These are phyloP conservation scores for Flaveria ramosissima DNA, from an alignment of 129 eudicot species.

Conservation along the genomic window DNA sequence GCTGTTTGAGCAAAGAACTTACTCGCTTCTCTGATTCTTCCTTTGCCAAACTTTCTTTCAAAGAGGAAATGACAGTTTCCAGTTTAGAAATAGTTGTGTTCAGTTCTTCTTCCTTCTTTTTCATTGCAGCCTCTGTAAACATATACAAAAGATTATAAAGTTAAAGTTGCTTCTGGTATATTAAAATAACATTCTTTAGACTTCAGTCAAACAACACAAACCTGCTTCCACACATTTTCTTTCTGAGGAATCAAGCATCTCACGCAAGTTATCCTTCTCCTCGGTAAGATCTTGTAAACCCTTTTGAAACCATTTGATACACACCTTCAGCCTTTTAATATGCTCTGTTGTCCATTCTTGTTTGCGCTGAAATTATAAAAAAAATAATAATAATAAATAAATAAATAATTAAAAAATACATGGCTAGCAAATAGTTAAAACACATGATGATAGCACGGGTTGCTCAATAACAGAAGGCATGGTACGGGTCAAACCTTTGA, in stretches of 20 bases:
- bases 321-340: conserved; percentile 46
- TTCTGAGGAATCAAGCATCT: conserved; percentile 47
- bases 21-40: conserved; percentile 58
- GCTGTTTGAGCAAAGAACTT: neutral
- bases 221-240: conserved; percentile 45
- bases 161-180: neutral
- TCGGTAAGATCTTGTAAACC: conserved; percentile 40
- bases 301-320: conserved; percentile 58
- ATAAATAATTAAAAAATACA: no score
- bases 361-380: conserved; percentile 34
- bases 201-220: conserved; percentile 12
- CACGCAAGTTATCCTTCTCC: conserved; percentile 45
- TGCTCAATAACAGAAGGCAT: neutral
- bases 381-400: no score
- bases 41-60: conserved; percentile 48
- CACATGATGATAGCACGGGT: conserved; percentile 6
- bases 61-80: conserved; percentile 31
- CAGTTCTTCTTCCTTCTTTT: conserved; percentile 55
- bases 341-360: conserved; percentile 45
- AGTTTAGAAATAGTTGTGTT: conserved; percentile 43
- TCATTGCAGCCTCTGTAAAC: conserved; percentile 47
- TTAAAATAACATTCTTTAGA: neutral
- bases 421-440: neutral
- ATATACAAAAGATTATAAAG: conserved; percentile 4
- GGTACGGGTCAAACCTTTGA: conserved; percentile 46